Evolutionary conservation across 352 stramenopile genomes (phyloP), one percentile per base, ranked within the genome.

Genomic region (Phytophthora megakarya): DNA sequence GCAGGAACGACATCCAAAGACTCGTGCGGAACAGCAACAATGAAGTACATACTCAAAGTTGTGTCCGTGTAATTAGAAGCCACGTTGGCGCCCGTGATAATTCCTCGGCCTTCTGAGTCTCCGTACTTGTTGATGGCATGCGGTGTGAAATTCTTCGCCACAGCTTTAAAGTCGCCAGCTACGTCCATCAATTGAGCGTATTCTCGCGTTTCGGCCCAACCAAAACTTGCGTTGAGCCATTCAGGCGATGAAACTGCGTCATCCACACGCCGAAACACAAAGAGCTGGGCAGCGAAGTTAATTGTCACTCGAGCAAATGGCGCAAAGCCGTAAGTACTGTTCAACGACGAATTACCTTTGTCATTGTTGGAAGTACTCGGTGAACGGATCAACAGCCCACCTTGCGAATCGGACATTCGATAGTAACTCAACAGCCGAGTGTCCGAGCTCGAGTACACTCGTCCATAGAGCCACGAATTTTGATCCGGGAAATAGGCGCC

Each of bases 11-110:
- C 70, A 33, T 93, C 83, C 18, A 84, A 66, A 1, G 73, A 71
- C 47, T 89, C 76, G 45, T 89, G 80, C 1, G 86, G 86, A 22
- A 85, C 70, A 1, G 82, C 76, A 9, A 95, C 43, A 30, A 91
- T 83, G 45, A 95, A 92, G 75, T 96, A 96, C 84, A 95, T 94
- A 54, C 73, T 91, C 16, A 86, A 46, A 38, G 81, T 85, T 6
- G 73, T 78, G 55, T 89, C 84, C 15, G 68, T 83, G 58, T 84
- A 90, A 37, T 67, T 78, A 6, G 18, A 28, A 79, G 71, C 4
- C 46, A 91, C 44, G 46, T 95, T 96, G 21, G 61, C 60, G 11
- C 84, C 88, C 1, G 78, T 88, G 43, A 90, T 66, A 45, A 93
- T 61, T 7, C 83, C 84, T 19, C 50, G 52, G 1, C 70, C 70